These are phyloP conservation scores for Cavenderia fasciculata DNA, from an alignment of 78 protist genomes.

Conservation along the genomic window DNA sequence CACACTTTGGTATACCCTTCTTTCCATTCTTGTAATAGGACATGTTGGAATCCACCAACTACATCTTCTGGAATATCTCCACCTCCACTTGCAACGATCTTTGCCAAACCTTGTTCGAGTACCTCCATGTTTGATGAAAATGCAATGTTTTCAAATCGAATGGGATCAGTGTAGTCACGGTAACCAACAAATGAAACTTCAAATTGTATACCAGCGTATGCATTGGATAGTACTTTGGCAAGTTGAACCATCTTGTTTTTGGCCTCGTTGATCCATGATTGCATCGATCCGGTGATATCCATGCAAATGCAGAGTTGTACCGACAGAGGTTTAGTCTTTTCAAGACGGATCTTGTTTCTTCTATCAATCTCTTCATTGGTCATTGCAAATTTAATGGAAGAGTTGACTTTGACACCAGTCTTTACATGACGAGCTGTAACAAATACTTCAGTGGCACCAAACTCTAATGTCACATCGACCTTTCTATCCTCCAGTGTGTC, in stretches of 20 bases:
- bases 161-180: neutral
- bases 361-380: neutral
- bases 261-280: neutral
- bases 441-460: neutral
- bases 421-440: neutral
- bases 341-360: no score
- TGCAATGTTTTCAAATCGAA: neutral
- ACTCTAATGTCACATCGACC: neutral
- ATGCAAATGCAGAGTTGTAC: neutral
- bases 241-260: neutral
- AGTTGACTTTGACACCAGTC: neutral
- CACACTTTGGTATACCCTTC: no score
- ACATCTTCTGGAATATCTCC: neutral
- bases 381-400: neutral
- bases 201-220: neutral
- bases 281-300: slow-evolving; percentile 6
- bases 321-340: neutral
- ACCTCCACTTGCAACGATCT: neutral
- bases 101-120: no score
- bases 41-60: neutral
- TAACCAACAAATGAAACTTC: neutral
- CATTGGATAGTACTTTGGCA: neutral
- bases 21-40: no score
- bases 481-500: neutral
- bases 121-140: neutral